Evolutionary conservation across 2,329 filamentous ascomycete genomes (phyloP), one percentile per base, ranked within the genome.

Genomic region (Aspergillus hiratsukae): DNA sequence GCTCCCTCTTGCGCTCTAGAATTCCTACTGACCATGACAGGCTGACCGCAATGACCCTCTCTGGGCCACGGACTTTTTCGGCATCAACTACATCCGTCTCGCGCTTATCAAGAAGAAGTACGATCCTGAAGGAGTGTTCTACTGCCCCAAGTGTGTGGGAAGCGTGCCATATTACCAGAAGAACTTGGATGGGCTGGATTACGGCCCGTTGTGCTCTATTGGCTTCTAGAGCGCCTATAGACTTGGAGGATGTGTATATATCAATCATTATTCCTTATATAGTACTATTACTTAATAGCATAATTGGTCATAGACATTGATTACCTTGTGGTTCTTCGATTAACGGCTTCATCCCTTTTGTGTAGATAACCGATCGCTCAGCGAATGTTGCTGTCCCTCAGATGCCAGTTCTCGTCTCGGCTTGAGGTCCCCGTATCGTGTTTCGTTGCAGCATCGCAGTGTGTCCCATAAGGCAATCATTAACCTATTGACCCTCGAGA

Each of bases 41-140:
- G 62, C 61, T 19, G 61, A 65, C 48, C 59, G 56, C 0, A 56
- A 63, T 11, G 55, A 62, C 29, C 62, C 61, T 0, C 23, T 53
- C 17, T 65, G 61, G 58, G 53, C 52, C 23, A 52, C 35, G 2
- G 58, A 62, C 14, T 60, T 60, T 31, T 62, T 58, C 25, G 58
- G 60, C 1, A 23, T 4, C 7, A 28, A 56, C 37, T 61, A 57
- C 45, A 25, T 55, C 3, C 48, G 49, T 1, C 52, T 62, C 2
- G 52, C 55, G 3, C 23, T 37, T 11, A 59, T 62, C n/a, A 62
- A 62, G 51, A 41, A 40, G 8, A 56, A 59, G 29, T 62, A 62
- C 35, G 60, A 62, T 9, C 56, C 58, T 1, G 50, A 50, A 1
- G 49, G 51, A 4, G n/a, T 62, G 8, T 60, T 62, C 52, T 62